These are phyloP conservation scores for Exserohilum turcica DNA, from an alignment of 2,329 filamentous ascomycete species.

Conservation along the genomic window DNA sequence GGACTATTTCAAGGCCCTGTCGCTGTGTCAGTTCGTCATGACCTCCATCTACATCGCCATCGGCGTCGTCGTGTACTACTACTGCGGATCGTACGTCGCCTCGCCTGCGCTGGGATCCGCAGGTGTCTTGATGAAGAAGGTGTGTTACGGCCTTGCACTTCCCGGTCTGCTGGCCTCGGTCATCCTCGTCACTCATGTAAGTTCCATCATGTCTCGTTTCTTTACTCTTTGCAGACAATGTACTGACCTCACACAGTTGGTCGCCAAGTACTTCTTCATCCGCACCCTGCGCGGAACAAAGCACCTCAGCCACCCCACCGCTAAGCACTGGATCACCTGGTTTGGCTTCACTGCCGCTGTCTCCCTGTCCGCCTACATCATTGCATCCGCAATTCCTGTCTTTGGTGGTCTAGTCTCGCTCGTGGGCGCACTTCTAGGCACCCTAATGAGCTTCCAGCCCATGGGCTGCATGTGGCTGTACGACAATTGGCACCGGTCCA, in stretches of 20 bases:
- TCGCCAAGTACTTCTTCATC: constrained; percentile 57
- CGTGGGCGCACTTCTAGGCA: constrained; percentile 33
- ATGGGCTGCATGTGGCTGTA: constrained; percentile 40
- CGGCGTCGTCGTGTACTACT: constrained; percentile 71
- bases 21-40: constrained; percentile 64
- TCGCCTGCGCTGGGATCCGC: constrained; percentile 71
- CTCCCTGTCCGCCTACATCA: constrained; percentile 27
- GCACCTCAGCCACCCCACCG: constrained; percentile 56
- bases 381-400: constrained; percentile 35
- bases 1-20: constrained; percentile 62
- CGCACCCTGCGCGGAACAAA: constrained; percentile 71
- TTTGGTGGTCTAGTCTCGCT: constrained; percentile 36
- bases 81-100: constrained; percentile 64
- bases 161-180: constrained; percentile 49
- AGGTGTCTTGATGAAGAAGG: constrained; percentile 60
- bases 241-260: constrained; percentile 14
- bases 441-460: constrained; percentile 34
- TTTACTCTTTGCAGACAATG: background rate
- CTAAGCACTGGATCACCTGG: constrained; percentile 35
- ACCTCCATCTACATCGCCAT: constrained; percentile 68
- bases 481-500: constrained; percentile 28
- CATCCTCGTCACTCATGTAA: constrained; percentile 30
- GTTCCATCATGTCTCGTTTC: background rate
- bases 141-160: constrained; percentile 70
- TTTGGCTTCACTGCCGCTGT: constrained; percentile 26